Evolutionary conservation across 2,329 filamentous ascomycete genomes (phyloP).

Genomic region (Exophiala calicioides): DNA sequence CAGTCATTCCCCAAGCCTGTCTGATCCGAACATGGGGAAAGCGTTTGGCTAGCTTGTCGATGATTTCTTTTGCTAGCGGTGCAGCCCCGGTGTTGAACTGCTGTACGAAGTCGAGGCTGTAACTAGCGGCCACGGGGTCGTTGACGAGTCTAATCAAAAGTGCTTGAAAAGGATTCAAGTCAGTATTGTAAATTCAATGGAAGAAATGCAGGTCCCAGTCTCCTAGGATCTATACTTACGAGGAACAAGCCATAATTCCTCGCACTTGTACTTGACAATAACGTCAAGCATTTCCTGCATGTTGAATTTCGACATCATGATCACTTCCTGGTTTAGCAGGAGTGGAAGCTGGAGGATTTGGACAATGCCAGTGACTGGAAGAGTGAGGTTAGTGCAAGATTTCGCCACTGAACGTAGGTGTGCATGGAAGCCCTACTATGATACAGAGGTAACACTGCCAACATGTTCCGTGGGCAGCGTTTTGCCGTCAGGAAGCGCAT

Average conservation of each 20-base stretch:
- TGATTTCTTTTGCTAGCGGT: slow-evolving; percentile 72
- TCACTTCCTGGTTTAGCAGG: slow-evolving; percentile 15
- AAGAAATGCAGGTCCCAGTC: background rate
- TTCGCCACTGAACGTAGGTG: background rate
- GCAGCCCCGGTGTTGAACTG: slow-evolving; percentile 73
- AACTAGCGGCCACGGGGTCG: slow-evolving; percentile 9
- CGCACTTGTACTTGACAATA: slow-evolving; percentile 18
- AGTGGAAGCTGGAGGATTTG: slow-evolving; percentile 19
- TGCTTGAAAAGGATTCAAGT: slow-evolving; percentile 9
- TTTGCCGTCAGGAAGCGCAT: slow-evolving; percentile 9
- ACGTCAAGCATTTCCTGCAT: slow-evolving; percentile 19
- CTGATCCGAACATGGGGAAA: slow-evolving; percentile 67
- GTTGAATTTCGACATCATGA: slow-evolving; percentile 22
- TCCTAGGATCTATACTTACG: too few relatives aligned
- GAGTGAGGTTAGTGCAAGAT: background rate
- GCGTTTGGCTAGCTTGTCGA: slow-evolving; percentile 61
- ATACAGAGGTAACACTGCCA: slow-evolving; percentile 17
- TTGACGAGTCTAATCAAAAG: slow-evolving; percentile 19
- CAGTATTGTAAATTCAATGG: background rate
- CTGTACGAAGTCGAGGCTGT: slow-evolving; percentile 67
- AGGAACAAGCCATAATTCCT: slow-evolving; percentile 21
- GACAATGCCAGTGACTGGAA: slow-evolving; percentile 15
- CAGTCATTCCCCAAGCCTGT: slow-evolving; percentile 77
- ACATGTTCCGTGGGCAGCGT: slow-evolving; percentile 8
- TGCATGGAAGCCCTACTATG: slow-evolving; percentile 7